Evolutionary conservation across 495 filamentous ascomycete genomes (phyloP), one percentile per base, ranked within the genome.

Genomic region (Stereocaulon alpinum): DNA sequence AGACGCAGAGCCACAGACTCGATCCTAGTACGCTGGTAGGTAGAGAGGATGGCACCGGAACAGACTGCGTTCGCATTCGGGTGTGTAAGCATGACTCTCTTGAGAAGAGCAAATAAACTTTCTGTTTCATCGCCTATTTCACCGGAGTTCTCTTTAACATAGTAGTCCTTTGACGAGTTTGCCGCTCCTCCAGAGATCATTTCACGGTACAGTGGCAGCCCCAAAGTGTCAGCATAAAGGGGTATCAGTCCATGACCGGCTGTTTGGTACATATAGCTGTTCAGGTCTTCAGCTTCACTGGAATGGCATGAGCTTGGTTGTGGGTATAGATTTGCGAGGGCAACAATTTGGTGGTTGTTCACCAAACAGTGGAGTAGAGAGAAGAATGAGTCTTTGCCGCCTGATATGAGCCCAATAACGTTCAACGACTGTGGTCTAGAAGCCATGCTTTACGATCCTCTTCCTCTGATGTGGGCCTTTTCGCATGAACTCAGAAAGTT

Each of bases 191-290:
- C 91, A 3, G 63, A 64, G 67, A 97, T 96, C 22, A 79, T 72
- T 50, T 78, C 80, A 15, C 91, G 83, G 69, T 90, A 95, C 2
- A 96, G 76, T 11, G 91, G 91, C 34, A 96, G 73, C 2, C 76
- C 78, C 4, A 96, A 82, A 2, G 88, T 89, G 34, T 79, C 64
- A 60, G 84, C 82, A 69, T 96, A 97, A 20, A 95, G 79, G 6
- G 92, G 93, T 51, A 96, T 86, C 20, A 96, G 72, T 55, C 77
- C 76, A 73, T 96, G 91, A 42, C 93, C 93, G 54, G 94, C 87
- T 1, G 94, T 97, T 75, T 98, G 93, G 78, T 96, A 98, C 93
- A 98, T 97, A 82, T 89, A 96, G 77, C 89, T 95, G 73, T 98
- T 86, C 63, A 93, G 79, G 71, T 94, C 90, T 18, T 56, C 61